Percentiles rank a stretch among this genome's conserved stretches.
These are phyloP conservation scores for Cordyceps pruinosa DNA, from an alignment of 2,329 filamentous ascomycete genomes.

Conservation along the genomic window DNA sequence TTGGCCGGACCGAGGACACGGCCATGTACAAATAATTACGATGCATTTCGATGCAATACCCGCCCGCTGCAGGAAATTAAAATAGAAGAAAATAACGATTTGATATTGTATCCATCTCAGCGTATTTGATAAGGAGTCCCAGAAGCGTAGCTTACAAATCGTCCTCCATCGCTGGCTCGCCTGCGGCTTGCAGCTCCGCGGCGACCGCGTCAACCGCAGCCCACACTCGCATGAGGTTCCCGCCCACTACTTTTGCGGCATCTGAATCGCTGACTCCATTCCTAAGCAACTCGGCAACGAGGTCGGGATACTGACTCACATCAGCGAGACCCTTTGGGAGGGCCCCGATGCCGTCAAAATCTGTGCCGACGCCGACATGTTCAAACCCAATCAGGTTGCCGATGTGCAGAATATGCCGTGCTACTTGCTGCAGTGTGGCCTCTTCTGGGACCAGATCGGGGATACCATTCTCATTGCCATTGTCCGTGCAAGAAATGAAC, in stretches of 20 bases:
- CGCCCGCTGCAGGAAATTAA: too few species aligned
- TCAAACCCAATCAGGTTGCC: conserved; percentile 78
- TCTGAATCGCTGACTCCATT: conserved; percentile 69
- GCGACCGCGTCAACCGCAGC: conserved; percentile 68
- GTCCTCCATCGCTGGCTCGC: conserved; percentile 49
- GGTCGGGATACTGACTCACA: conserved; percentile 72
- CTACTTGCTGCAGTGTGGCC: conserved; percentile 70
- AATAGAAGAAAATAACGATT: neutral
- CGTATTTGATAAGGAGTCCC: neutral
- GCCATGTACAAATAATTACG: conserved; percentile 10
- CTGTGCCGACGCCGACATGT: conserved; percentile 80
- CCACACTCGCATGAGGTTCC: conserved; percentile 82
- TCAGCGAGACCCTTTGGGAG: conserved; percentile 74
- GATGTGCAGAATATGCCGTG: conserved; percentile 74
- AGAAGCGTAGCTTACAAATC: conserved; percentile 26
- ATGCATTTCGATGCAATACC: neutral
- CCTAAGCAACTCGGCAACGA: conserved; percentile 67
- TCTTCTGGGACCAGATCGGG: conserved; percentile 62
- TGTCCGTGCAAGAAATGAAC: conserved; percentile 69
- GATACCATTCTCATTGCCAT: conserved; percentile 53
- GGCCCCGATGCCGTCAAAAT: conserved; percentile 71
- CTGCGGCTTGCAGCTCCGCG: conserved; percentile 52
- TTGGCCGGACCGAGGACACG: neutral
- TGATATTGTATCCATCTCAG: neutral
- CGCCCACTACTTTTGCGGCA: conserved; percentile 66